Base-by-base conservation (phyloP, 2,329 filamentous ascomycete genomes). In the Trichoderma lentiforme region DNA sequence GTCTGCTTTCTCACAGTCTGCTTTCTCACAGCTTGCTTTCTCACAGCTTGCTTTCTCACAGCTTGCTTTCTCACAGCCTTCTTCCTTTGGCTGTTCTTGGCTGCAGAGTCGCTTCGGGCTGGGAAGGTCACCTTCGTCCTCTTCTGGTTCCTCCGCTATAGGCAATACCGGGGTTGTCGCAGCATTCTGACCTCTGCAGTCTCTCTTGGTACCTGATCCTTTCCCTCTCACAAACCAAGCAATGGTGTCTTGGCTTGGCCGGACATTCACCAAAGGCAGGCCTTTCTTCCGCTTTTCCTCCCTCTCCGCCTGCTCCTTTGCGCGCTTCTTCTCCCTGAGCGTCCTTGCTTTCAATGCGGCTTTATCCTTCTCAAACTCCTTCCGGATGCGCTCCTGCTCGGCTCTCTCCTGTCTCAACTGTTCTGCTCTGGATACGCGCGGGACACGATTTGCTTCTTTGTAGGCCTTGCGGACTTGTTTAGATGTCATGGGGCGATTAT, bases 171-270 rank as follows among this genome's bases (percentile, higher is more conserved):
- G 11, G 15, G 39, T 53, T n/a, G 14, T 51, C 7, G 26, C 9
- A 11, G 30, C 18, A 18, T 57, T 30, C 7, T 36, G 18, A 3
- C 78, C 79, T 6, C 69, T 72, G 3, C 56, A 68, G 36, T 79
- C 77, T 51, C 79, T 79, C 75, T 81, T 82, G 68, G 74, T 81
- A 1, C 72, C 71, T 3, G 75, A 74, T 1, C 78, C 79, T n/a
- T 80, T 79, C 0, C 81, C 80, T 43, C 81, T 79, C 8, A 88
- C 79, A 71, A 90, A 90, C 43, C 83, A 77, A 21, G 87, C 82
- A 73, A 91, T 88, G 0, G 85, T 88, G 56, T 85, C 85, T 77
- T 90, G 89, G 39, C 88, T 90, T 0, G 88, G 85, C 43, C 84
- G 82, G 5, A 88, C 86, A 14, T 82, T 82, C n/a, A 87, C 82